Base-by-base conservation (phyloP, 2,329 filamentous ascomycete species). In the Myriosclerotinia duriaeana region DNA sequence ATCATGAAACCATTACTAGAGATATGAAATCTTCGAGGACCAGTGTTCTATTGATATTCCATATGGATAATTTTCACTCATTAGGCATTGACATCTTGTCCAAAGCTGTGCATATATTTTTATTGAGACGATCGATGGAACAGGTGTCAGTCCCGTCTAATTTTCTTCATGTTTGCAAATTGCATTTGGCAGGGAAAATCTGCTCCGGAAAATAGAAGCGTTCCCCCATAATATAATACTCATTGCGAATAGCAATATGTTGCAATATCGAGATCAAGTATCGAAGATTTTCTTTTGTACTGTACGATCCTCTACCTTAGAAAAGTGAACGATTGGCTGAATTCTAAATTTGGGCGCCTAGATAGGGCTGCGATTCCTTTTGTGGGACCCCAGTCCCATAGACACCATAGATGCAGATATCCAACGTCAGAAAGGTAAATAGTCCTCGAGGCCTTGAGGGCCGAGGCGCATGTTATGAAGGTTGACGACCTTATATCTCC, bases 301-400 rank as follows among this genome's bases (percentile, higher is more conserved):
- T 55, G 15, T 7, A 55, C 30, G 34, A 46, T 46, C 17, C 34
- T 14, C 14, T 46, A 14, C 8, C 9, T 40, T 2, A 4, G 15
- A 42, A 40, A 17, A 42, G 15, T 8, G 20, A 55, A 53, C 46
- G 12, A 46, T 55, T 64, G 61, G 61, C 12, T 42, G 9, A 14
- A 38, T 64, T 64, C n/a, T 46, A 15, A 44, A 54, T 9, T 8
- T 14, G 38, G 40, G 61, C 61, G 50, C 61, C 15, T 55, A 44
- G 36, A 46, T 55, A 64, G 52, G 61, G 50, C 50, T 64, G 38
- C 46, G 61, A 42, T 64, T 54, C 34, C 22, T 55, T 46, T 46
- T 12, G n/a, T 40, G 20, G 38, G 1, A 46, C n/a, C 26, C 26
- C 11, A 8, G 5, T 50, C 22, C 9, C 30, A 14, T n/a, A 36